These are phyloP conservation scores for Persicaria tinctoria DNA, from an alignment of 148 eudicot species.

Conservation along the genomic window DNA sequence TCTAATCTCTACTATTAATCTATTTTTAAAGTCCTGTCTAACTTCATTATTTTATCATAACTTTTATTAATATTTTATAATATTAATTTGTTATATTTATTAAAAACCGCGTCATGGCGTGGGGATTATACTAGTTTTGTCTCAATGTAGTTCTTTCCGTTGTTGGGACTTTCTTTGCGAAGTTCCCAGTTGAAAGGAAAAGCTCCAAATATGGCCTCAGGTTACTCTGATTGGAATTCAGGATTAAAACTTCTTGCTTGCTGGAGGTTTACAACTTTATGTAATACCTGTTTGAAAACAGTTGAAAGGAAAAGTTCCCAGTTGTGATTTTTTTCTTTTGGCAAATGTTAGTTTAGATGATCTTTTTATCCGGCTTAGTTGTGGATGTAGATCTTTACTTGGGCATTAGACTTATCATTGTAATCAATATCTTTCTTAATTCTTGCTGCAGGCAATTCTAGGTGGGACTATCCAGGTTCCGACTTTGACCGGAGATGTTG, in stretches of 20 bases:
- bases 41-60: too few relatives aligned
- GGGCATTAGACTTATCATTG: not conserved
- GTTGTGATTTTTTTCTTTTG: not conserved
- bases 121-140: too few relatives aligned
- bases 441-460: slow-evolving; percentile 67
- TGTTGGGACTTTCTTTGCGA: too few relatives aligned
- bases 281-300: not conserved
- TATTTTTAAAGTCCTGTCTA: too few relatives aligned
- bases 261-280: not conserved
- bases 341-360: not conserved
- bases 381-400: not conserved
- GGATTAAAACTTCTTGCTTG: too few relatives aligned
- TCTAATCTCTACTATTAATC: too few relatives aligned
- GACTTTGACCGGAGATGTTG: slow-evolving; percentile 83
- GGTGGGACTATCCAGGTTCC: slow-evolving; percentile 98
- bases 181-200: too few relatives aligned
- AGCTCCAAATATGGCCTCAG: not conserved
- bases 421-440: not conserved
- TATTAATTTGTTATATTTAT: too few relatives aligned
- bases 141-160: too few relatives aligned
- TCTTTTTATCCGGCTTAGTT: not conserved
- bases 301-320: too few relatives aligned
- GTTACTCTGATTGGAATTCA: not conserved
- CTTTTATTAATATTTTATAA: too few relatives aligned
- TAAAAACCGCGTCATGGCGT: too few relatives aligned